Conservation (phyloP, 2,329 filamentous ascomycete species). For the Gnomoniopsis smithogilvyi region DNA sequence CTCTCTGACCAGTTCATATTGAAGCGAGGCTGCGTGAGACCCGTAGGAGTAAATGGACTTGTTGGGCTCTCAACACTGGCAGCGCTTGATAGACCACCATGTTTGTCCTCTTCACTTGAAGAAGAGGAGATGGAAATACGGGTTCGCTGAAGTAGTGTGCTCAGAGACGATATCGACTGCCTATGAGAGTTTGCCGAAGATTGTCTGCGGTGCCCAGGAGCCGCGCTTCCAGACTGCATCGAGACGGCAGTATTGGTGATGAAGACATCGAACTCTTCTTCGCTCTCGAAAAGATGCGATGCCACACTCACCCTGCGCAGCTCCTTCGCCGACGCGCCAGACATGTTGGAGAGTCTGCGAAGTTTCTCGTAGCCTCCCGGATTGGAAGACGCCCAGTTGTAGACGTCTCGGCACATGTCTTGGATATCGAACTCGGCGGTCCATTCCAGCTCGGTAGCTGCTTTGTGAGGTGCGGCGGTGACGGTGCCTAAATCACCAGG, state of each 20-base stretch:
- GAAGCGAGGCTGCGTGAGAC: not conserved
- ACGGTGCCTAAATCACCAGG: slow-evolving; percentile 12
- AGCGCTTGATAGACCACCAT: not conserved
- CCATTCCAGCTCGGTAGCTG: slow-evolving; percentile 16
- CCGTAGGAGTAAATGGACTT: not conserved
- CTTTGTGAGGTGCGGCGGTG: slow-evolving; percentile 12
- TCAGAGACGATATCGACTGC: not conserved
- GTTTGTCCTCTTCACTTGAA: not conserved
- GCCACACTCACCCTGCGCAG: slow-evolving; percentile 12
- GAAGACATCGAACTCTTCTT: slow-evolving; percentile 15
- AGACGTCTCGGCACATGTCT: slow-evolving; percentile 17
- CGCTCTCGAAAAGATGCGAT: slow-evolving; percentile 8
- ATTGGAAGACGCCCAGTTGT: slow-evolving; percentile 14
- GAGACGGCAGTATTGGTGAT: slow-evolving; percentile 4
- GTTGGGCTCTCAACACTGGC: not conserved
- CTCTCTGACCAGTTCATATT: slow-evolving; percentile 6
- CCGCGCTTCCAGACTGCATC: not conserved
- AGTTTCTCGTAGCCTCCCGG: slow-evolving; percentile 16
- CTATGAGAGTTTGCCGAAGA: not conserved
- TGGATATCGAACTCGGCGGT: slow-evolving; percentile 15
- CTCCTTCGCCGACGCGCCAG: slow-evolving; percentile 1
- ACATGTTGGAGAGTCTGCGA: slow-evolving; percentile 9
- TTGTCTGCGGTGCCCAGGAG: not conserved
- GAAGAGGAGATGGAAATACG: slow-evolving; percentile 5
- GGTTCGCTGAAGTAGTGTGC: not conserved